Evolutionary conservation across 176 grass and related monocot species (phyloP).

Genomic region (Otatea glauca): DNA sequence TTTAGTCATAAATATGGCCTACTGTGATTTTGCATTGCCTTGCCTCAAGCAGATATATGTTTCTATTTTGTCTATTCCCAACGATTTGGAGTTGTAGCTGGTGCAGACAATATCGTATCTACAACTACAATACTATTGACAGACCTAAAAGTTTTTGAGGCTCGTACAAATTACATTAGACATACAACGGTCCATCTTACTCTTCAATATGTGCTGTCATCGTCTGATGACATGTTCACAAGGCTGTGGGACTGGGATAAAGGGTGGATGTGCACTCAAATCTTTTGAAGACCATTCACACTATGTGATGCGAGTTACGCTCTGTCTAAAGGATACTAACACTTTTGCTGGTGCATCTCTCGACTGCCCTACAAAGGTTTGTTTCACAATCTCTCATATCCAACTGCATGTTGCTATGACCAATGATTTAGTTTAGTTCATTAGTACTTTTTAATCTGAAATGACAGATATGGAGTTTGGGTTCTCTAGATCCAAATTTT

Average conservation of each 20-base stretch:
- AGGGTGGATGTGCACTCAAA: conserved; percentile 97
- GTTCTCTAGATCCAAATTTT: conserved; percentile 97
- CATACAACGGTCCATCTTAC: conserved; percentile 96
- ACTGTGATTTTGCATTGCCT: no score
- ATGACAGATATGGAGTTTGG: conserved; percentile 96
- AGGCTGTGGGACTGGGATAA: conserved; percentile 99
- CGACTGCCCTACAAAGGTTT: conserved; percentile 94
- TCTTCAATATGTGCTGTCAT: conserved; percentile 93
- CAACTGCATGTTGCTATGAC: conserved; percentile 25
- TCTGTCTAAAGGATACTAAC: conserved; percentile 97
- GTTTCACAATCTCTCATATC: conserved; percentile 6
- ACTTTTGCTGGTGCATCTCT: conserved; percentile 98
- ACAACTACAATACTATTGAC: conserved; percentile 96
- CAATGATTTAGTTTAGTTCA: conserved; percentile 12
- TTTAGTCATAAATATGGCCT: no score
- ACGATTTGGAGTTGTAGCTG: conserved; percentile 75
- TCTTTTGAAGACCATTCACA: conserved; percentile 99
- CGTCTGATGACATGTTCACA: conserved; percentile 99
- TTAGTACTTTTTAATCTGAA: conserved; percentile 29
- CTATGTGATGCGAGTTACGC: conserved; percentile 98
- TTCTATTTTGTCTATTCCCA: no score
- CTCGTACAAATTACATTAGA: conserved; percentile 90
- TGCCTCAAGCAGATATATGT: no score
- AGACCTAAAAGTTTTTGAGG: conserved; percentile 93
- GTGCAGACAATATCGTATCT: conserved; percentile 91